Percentiles rank a stretch among this genome's conserved stretches.
These are phyloP conservation scores for Chaetomiaceae sp. DNA, from an alignment of 2,329 filamentous ascomycete genomes.

Conservation along the genomic window DNA sequence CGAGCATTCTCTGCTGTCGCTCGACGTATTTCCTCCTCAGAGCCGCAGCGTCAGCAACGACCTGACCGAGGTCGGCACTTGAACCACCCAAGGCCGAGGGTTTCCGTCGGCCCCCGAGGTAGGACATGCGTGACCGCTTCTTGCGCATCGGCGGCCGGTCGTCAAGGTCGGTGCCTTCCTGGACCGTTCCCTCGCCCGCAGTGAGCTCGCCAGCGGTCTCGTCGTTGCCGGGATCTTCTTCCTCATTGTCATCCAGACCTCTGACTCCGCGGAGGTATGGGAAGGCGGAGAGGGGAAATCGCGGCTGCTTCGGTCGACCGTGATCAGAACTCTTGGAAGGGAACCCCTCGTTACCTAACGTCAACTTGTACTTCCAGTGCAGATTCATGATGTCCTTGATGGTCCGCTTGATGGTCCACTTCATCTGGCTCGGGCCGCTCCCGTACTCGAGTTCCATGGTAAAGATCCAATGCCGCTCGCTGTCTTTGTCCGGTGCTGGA, in stretches of 20 bases:
- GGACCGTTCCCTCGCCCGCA: constrained; percentile 40
- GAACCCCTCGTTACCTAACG: constrained; percentile 77
- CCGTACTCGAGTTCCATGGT: constrained; percentile 94
- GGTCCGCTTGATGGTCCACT: constrained; percentile 86
- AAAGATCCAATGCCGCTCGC: constrained; percentile 75
- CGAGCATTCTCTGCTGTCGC: constrained; percentile 76
- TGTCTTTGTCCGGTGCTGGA: constrained; percentile 59
- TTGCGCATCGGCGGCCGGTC: constrained; percentile 39
- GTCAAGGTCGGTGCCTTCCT: constrained; percentile 60
- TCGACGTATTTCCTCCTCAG: constrained; percentile 65
- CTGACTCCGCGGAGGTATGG: constrained; percentile 81
- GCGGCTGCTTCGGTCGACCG: constrained; percentile 74
- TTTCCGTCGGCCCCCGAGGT: constrained; percentile 50
- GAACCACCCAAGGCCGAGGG: constrained; percentile 48
- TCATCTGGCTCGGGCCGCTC: constrained; percentile 91
- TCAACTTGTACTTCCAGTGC: constrained; percentile 88
- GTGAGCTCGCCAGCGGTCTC: constrained; percentile 33
- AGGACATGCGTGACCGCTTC: constrained; percentile 49
- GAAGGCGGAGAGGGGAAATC: constrained; percentile 83
- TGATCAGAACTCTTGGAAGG: constrained; percentile 62
- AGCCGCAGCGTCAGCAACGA: constrained; percentile 52
- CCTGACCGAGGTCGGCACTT: constrained; percentile 35
- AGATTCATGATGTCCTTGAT: constrained; percentile 88
- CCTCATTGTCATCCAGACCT: constrained; percentile 72
- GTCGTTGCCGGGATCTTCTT: constrained; percentile 47